Evolutionary conservation across 805 yeast species (phyloP).

Genomic region (Saccharomycopsis selenospora): DNA sequence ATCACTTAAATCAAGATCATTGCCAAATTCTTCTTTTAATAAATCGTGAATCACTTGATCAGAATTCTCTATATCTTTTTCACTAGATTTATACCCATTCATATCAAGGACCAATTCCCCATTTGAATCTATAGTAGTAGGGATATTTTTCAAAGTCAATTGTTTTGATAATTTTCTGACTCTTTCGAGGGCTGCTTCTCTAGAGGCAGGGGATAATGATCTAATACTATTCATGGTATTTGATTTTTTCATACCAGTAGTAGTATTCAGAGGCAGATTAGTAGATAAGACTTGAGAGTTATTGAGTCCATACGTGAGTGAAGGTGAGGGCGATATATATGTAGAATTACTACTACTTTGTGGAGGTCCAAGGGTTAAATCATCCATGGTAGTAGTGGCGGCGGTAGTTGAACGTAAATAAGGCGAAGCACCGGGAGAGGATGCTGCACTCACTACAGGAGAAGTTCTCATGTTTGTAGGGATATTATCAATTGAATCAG

Average conservation of each 20-base stretch:
- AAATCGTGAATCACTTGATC: constrained; percentile 70
- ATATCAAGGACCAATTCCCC: constrained; percentile 89
- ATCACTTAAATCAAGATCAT: constrained; percentile 37
- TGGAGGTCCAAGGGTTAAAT: constrained; percentile 14
- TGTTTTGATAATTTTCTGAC: constrained; percentile 58
- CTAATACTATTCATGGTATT: constrained; percentile 19
- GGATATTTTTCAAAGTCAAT: constrained; percentile 67
- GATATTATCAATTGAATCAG: constrained; percentile 46
- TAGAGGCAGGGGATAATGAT: constrained; percentile 22
- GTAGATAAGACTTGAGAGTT: no score
- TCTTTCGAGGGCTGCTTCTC: constrained; percentile 44
- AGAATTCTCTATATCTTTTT: constrained; percentile 65
- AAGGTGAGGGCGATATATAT: constrained; percentile 19
- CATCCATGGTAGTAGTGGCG: constrained; percentile 27
- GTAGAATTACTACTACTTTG: neutral
- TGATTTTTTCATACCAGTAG: constrained; percentile 21
- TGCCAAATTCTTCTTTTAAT: constrained; percentile 68
- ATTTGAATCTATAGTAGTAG: constrained; percentile 77
- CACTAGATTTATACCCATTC: constrained; percentile 91
- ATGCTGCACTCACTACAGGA: constrained; percentile 66
- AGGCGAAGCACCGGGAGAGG: constrained; percentile 47
- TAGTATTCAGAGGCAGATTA: constrained; percentile 14
- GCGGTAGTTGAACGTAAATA: constrained; percentile 27
- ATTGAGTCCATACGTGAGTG: neutral
- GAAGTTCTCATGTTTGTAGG: constrained; percentile 78